These are phyloP conservation scores for Alloteropsis semialata DNA, from an alignment of 176 grass and related monocot species.

Conservation along the genomic window DNA sequence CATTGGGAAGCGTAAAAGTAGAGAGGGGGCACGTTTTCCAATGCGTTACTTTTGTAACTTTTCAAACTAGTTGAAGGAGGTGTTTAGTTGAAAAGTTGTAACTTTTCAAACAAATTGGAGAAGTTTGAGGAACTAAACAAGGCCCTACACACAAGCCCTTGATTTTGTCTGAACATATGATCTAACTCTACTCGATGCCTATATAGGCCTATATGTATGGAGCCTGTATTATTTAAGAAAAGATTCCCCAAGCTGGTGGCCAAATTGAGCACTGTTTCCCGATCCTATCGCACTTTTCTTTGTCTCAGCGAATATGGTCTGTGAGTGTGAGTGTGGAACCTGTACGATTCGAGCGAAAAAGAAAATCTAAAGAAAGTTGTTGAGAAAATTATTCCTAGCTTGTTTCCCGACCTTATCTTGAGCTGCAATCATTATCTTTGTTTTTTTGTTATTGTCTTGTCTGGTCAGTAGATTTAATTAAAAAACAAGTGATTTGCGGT, in stretches of 20 bases:
- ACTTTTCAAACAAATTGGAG: no score
- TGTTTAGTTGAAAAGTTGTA: no score
- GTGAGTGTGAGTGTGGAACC: neutral
- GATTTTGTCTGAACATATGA: neutral
- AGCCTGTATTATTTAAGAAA: neutral
- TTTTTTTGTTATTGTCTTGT: neutral
- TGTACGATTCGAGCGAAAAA: neutral
- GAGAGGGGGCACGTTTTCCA: no score
- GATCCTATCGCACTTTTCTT: neutral
- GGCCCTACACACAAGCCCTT: no score
- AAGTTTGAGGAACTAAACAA: no score
- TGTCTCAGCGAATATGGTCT: neutral
- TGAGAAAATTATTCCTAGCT: neutral
- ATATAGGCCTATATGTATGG: neutral
- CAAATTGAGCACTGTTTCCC: slow-evolving; percentile 2
- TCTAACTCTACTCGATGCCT: neutral
- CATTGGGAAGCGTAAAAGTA: no score
- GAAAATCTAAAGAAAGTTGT: neutral
- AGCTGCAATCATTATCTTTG: neutral
- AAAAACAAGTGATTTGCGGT: slow-evolving; percentile 9
- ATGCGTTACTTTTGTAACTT: no score
- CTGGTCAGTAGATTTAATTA: slow-evolving; percentile 22
- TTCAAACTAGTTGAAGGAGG: no score
- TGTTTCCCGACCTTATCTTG: slow-evolving; percentile 1
- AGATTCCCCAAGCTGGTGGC: neutral